Conservation (phyloP, 371 early-diverging fungal genomes). For the Gilbertella persicaria region DNA sequence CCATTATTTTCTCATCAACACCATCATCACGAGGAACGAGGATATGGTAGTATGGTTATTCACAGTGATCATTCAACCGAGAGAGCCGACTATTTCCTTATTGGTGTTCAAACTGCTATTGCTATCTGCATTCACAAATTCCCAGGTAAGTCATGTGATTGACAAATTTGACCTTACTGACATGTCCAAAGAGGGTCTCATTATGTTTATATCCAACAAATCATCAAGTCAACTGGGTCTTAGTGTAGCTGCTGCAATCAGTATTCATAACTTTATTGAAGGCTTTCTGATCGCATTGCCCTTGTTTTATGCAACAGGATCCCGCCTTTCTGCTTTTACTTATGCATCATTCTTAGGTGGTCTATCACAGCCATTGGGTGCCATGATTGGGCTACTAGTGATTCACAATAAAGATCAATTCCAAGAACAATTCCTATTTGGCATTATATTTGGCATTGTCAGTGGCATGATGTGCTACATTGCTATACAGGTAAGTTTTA, state of each 20-base stretch:
- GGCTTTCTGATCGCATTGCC: constrained; percentile 80
- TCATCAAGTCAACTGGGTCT: constrained; percentile 67
- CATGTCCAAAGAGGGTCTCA: constrained; percentile 66
- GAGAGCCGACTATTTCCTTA: constrained; percentile 28
- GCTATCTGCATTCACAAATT: constrained; percentile 75
- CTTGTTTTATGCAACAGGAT: constrained; percentile 66
- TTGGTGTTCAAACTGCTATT: constrained; percentile 71
- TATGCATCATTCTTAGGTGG: constrained; percentile 71
- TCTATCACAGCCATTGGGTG: constrained; percentile 67
- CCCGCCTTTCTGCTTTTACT: constrained; percentile 60
- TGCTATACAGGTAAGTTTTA: constrained; percentile 40
- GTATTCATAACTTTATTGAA: constrained; percentile 82
- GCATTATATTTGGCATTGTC: constrained; percentile 55
- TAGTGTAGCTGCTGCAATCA: constrained; percentile 73
- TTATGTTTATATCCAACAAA: constrained; percentile 71
- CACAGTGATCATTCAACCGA: background rate
- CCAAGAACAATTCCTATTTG: constrained; percentile 51
- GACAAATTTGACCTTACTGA: constrained; percentile 1
- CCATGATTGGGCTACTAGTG: constrained; percentile 54
- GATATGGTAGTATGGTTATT: constrained; percentile 1
- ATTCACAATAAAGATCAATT: constrained; percentile 39
- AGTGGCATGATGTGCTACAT: constrained; percentile 75
- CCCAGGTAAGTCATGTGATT: constrained; percentile 42
- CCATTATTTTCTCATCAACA: constrained; percentile 1
- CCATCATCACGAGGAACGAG: background rate